Evolutionary conservation across 768 basidiomycete genomes (phyloP), one percentile per base, ranked within the genome.

Genomic region (Suillus alpinus): DNA sequence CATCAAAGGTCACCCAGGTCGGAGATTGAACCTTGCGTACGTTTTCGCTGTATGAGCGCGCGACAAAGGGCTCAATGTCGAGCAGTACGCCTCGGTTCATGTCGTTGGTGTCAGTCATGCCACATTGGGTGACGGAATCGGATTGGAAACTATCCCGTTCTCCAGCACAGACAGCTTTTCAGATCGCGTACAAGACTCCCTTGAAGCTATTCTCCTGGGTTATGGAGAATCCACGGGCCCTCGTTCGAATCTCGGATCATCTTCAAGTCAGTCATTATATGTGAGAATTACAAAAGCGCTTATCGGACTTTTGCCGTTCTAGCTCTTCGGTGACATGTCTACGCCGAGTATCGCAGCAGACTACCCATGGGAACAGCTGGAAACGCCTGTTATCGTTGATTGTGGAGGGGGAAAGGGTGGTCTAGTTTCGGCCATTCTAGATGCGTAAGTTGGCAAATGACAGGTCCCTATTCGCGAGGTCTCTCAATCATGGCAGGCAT

Each of bases 321-420:
- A 59, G 58, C 18, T 37, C 34, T 29, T 8, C 8, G 20, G 49
- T 16, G 58, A 53, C 49, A 20, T 52, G 46, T 56, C 29, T 51
- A 73, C 76, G 63, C 75, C 75, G n/a, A 76, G 75, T 1, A 74
- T 78, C 26, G 70, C 72, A 39, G 72, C 71, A 1, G 77, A 78
- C 66, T 78, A 77, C 68, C 73, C 76, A 20, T 78, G 77, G 77
- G 69, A 62, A 26, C 67, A 68, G 5, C 68, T 76, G 56, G 67
- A 69, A 31, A 62, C 18, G 75, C 75, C 59, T 74, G 77, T 70
- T 13, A 73, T 78, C 44, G 74, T 78, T 31, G 77, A 78, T 59
- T 70, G 77, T 31, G 77, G 77, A 60, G 77, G 77, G 26, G 77
- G 76, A 2, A 75, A 76, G 66, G 77, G 77, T 34, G 75, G 75